Evolutionary conservation across 106 monocot species (phyloP), one percentile per base, ranked within the genome.

Genomic region (Apostasia shenzhenica): DNA sequence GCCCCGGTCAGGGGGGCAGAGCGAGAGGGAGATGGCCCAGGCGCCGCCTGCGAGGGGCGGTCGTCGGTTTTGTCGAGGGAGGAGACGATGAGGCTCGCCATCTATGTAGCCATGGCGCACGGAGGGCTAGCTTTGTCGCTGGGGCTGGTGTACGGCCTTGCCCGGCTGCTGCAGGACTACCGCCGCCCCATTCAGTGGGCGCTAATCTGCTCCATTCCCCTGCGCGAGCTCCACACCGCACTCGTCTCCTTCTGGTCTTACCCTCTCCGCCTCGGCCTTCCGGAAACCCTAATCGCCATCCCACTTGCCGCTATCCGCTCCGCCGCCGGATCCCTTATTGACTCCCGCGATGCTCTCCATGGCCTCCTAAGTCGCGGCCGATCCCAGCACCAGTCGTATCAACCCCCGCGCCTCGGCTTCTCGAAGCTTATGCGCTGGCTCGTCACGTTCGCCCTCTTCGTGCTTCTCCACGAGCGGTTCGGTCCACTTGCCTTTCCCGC

Each of bases 51-150:
- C 8, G 59, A 40, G 2, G 9, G 39, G 59, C 26, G 5, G 59
- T 26, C 40, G 5, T 59, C 8, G 6, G 62, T 62, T 43, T 62
- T 62, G 41, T 13, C 45, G 10, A 62, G 62, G 62, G 62, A 62
- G 45, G 62, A 62, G 8, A 44, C 75, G 1, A 71, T 73, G 26
- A 78, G 82, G 26, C 82, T 94, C 6, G 84, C 93, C 48, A 77
- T 94, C 41, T 82, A 94, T 84, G 81, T 94, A 67, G 93, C 93
- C 55, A 86, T 90, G 86, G 93, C 93, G 41, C 93, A 94, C 57
- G 89, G 84, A 7, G 83, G 84, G n/a, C 84, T 94, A 8, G 90
- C 82, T 26, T 70, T 87, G 67, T 64, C 76, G 26, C 72, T 94
- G 45, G 52, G 80, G 57, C 84, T 84, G 56, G 71, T 87, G 57